Conservation (phyloP, 2,329 filamentous ascomycete genomes). For the Cercospora berteroae region DNA sequence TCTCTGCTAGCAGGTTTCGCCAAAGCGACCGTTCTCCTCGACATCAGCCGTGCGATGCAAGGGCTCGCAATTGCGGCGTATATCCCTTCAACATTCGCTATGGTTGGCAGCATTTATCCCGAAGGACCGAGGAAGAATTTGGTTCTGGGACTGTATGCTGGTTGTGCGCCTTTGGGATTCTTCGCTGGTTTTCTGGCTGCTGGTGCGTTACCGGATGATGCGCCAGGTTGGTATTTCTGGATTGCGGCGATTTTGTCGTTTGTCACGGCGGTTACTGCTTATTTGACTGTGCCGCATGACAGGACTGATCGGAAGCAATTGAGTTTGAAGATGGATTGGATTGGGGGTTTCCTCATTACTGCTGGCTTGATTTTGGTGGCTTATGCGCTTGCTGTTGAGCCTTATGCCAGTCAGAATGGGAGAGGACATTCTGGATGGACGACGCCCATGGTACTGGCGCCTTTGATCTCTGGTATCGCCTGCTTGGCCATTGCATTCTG, state of each 20-base stretch:
- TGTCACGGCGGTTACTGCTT: constrained; percentile 33
- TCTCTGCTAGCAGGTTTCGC: constrained; percentile 37
- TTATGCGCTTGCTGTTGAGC: constrained; percentile 38
- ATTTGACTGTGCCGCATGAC: constrained; percentile 37
- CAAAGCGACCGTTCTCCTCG: constrained; percentile 28
- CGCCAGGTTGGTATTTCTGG: constrained; percentile 39
- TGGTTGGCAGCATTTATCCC: constrained; percentile 37
- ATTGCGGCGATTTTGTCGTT: constrained; percentile 33
- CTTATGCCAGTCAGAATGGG: constrained; percentile 27
- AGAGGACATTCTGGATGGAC: constrained; percentile 28
- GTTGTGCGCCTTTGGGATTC: constrained; percentile 40
- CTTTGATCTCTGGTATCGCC: constrained; percentile 32
- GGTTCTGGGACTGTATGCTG: constrained; percentile 39
- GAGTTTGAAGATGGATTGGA: constrained; percentile 40
- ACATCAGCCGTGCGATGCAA: constrained; percentile 40
- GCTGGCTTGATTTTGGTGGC: constrained; percentile 37
- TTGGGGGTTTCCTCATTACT: constrained; percentile 37
- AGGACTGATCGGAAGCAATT: constrained; percentile 33
- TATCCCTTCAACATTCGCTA: constrained; percentile 36
- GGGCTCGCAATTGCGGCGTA: constrained; percentile 40
- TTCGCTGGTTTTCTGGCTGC: constrained; percentile 38
- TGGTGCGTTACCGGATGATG: constrained; percentile 30
- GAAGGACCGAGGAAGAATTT: constrained; percentile 37
- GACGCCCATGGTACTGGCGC: constrained; percentile 32
- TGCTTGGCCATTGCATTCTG: constrained; percentile 34